phyloP scores from a whole-genome alignment of 805 yeast genomes.

The Candida rishiriensis region DNA sequence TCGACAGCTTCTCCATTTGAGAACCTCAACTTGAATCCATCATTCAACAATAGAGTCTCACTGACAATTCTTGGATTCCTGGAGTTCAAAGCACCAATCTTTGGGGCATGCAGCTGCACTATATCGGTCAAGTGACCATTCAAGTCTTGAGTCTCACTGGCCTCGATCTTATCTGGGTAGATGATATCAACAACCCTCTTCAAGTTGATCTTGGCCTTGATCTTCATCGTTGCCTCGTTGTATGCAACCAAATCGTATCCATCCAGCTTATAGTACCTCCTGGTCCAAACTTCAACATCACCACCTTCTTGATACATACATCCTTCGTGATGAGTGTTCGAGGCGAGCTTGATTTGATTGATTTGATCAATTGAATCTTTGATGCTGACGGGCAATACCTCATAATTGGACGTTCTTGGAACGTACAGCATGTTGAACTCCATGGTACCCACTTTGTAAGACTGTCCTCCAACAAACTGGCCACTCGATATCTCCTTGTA shows the following conservation, averaged over 20 bases:
- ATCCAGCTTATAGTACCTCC: constrained; percentile 68
- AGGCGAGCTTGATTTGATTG: constrained; percentile 28
- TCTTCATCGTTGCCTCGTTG: constrained; percentile 61
- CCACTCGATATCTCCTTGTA: constrained; percentile 27
- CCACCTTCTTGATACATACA: constrained; percentile 88
- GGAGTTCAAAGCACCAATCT: constrained; percentile 4
- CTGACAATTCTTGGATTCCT: constrained; percentile 53
- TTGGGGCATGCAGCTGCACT: constrained; percentile 17
- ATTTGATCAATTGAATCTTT: constrained; percentile 44
- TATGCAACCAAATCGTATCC: constrained; percentile 74
- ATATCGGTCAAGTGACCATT: constrained; percentile 16
- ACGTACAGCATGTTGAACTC: constrained; percentile 65
- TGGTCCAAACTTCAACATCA: constrained; percentile 70
- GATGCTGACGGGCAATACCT: constrained; percentile 68
- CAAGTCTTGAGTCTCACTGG: constrained; percentile 13
- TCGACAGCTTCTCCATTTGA: constrained; percentile 77
- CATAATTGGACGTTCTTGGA: constrained; percentile 56
- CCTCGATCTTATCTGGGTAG: constrained; percentile 35
- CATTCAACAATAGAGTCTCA: constrained; percentile 63
- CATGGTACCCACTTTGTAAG: constrained; percentile 62
- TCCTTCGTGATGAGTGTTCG: constrained; percentile 48
- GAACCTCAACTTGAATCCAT: constrained; percentile 72
- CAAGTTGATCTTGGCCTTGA: constrained; percentile 73
- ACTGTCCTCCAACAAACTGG: constrained; percentile 34
- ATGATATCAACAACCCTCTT: constrained; percentile 56